Conservation (phyloP, 2,329 filamentous ascomycete genomes). For the Phyllosticta ampelicida region DNA sequence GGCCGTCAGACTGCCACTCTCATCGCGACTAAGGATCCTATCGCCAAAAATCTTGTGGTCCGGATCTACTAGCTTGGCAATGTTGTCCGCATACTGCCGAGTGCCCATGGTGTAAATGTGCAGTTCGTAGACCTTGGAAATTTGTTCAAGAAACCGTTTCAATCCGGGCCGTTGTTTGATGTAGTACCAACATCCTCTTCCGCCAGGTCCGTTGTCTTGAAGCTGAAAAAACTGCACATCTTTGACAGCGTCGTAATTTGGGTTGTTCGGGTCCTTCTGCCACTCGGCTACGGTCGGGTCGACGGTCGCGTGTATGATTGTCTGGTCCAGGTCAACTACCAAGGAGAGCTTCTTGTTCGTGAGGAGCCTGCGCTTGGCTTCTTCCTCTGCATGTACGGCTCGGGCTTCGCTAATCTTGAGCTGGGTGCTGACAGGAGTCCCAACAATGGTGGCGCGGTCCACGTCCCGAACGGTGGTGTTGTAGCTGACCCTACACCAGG, state of each 20-base stretch:
- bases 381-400: constrained; percentile 71
- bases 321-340: constrained; percentile 95
- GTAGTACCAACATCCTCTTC: constrained; percentile 84
- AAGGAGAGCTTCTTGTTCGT: constrained; percentile 75
- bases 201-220: constrained; percentile 60
- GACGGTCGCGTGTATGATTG: constrained; percentile 95
- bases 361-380: constrained; percentile 73
- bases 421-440: constrained; percentile 82
- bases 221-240: constrained; percentile 84
- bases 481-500: constrained; percentile 52
- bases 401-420: constrained; percentile 76
- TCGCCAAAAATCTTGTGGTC: constrained; percentile 84
- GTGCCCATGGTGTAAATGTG: constrained; percentile 99
- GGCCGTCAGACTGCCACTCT: constrained; percentile 84
- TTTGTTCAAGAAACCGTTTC: constrained; percentile 63
- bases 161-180: constrained; percentile 93
- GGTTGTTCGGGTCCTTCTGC: constrained; percentile 78
- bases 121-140: constrained; percentile 78
- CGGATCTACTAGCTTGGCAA: constrained; percentile 87
- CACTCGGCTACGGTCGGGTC: constrained; percentile 94
- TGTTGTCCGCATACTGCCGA: constrained; percentile 84
- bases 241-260: constrained; percentile 83
- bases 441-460: constrained; percentile 82
- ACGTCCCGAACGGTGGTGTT: constrained; percentile 69
- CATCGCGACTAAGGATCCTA: constrained; percentile 89